A percentile compares a stretch with the other conserved stretches of the same genome.
phyloP scores from a whole-genome alignment of 1,139 yeast genomes.

The Insectozyma bohioensis region DNA sequence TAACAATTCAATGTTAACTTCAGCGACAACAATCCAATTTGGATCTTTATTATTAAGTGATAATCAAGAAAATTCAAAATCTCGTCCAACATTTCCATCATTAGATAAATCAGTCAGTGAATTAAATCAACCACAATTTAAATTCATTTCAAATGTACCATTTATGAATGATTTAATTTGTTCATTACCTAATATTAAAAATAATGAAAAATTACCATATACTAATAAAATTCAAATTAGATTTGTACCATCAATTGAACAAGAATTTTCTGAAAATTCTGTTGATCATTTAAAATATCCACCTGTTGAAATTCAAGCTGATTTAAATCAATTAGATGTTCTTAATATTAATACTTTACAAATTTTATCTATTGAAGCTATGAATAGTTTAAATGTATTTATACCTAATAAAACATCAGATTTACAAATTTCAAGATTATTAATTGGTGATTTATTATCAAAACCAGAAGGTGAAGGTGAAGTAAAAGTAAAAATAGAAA shows the following conservation, averaged over 20 bases:
- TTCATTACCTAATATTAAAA: slow-evolving; percentile 28
- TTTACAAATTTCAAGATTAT: slow-evolving; percentile 44
- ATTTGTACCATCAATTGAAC: slow-evolving; percentile 48
- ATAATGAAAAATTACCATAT: slow-evolving; percentile 29
- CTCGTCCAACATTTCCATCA: slow-evolving; percentile 6
- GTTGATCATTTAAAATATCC: slow-evolving; percentile 35
- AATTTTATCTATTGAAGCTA: slow-evolving; percentile 49
- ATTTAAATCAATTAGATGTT: slow-evolving; percentile 35
- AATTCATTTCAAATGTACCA: slow-evolving; percentile 46
- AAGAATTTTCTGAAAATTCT: slow-evolving; percentile 11
- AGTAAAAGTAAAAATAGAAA: slow-evolving; percentile 1
- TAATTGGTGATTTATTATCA: slow-evolving; percentile 32
- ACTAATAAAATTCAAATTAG: slow-evolving; percentile 44
- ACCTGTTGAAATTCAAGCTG: slow-evolving; percentile 56
- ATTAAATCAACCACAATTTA: slow-evolving; percentile 15
- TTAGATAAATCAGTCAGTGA: too few relatives aligned
- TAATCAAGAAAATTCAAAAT: slow-evolving; percentile 17
- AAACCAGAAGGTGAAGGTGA: too few relatives aligned
- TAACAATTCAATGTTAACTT: slow-evolving; percentile 15
- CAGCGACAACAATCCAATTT: slow-evolving; percentile 37
- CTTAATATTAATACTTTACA: slow-evolving; percentile 42
- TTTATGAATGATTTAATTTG: slow-evolving; percentile 39
- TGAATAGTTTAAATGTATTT: slow-evolving; percentile 40
- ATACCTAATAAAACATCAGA: slow-evolving; percentile 43
- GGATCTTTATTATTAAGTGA: slow-evolving; percentile 39